A percentile compares a stretch with the other conserved stretches of the same genome.
Evolutionary conservation across 257 asterid species (phyloP).

Genomic region (Primulina tabacum): DNA sequence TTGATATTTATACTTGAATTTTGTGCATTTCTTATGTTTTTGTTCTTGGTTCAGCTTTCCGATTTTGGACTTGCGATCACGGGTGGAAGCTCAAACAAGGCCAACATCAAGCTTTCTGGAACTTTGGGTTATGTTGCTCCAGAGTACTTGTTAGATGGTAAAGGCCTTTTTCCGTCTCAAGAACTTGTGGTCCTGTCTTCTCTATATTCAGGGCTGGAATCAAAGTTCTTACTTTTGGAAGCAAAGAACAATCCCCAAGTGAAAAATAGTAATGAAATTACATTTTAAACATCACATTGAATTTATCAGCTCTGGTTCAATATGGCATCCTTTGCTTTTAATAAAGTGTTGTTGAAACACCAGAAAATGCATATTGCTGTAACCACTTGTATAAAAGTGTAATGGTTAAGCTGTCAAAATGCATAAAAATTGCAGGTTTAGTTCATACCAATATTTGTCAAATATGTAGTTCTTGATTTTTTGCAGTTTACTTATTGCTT

Average conservation of each 20-base stretch:
- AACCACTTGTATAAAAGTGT: background rate
- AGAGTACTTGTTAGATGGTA: conserved; percentile 67
- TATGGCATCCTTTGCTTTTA: background rate
- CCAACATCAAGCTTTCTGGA: conserved; percentile 52
- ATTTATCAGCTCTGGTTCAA: background rate
- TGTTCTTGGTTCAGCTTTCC: conserved; percentile 46
- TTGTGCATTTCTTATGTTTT: conserved; percentile 2
- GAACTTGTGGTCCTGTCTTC: background rate
- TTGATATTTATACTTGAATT: background rate
- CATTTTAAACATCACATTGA: background rate
- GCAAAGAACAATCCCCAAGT: background rate
- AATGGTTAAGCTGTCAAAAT: background rate
- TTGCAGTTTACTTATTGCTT: background rate
- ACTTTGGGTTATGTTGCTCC: conserved; percentile 72
- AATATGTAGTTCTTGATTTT: background rate
- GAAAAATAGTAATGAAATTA: background rate
- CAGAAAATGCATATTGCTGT: background rate
- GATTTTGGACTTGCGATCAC: conserved; percentile 63
- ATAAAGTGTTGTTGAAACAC: background rate
- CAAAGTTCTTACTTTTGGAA: background rate
- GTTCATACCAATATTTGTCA: background rate
- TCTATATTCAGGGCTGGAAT: background rate
- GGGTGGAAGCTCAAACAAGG: conserved; percentile 45
- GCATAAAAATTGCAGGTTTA: background rate
- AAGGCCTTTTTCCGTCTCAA: conserved; percentile 2